A percentile compares a stretch with the other conserved stretches of the same genome.
Conservation (phyloP, 1,139 yeast genomes). For the Zygosaccharomyces sapae region DNA sequence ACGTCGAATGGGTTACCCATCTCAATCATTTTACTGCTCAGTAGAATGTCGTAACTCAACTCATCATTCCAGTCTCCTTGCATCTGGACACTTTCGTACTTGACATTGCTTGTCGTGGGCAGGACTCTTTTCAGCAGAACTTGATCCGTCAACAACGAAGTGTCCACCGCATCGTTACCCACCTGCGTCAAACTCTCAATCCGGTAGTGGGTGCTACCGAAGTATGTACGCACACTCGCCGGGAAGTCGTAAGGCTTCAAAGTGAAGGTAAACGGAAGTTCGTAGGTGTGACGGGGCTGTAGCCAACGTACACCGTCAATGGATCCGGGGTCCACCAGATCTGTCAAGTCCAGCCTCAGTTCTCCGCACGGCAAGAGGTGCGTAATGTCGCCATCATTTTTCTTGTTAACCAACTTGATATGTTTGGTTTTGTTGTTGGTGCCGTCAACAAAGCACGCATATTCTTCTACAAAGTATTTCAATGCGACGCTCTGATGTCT, state of each 20-base stretch:
- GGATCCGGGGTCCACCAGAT: background rate
- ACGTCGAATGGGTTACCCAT: slow-evolving; percentile 20
- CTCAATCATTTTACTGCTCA: slow-evolving; percentile 21
- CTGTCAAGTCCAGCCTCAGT: slow-evolving; percentile 8
- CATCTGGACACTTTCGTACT: slow-evolving; percentile 12
- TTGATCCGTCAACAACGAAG: slow-evolving; percentile 22
- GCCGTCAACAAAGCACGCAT: slow-evolving; percentile 13
- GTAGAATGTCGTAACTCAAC: slow-evolving; percentile 16
- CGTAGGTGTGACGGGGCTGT: slow-evolving; percentile 19
- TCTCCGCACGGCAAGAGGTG: slow-evolving; percentile 11
- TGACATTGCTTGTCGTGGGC: slow-evolving; percentile 13
- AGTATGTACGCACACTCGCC: slow-evolving; percentile 17
- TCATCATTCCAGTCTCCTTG: slow-evolving; percentile 16
- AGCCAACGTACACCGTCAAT: slow-evolving; percentile 6
- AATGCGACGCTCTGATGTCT: slow-evolving; percentile 12
- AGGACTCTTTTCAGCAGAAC: slow-evolving; percentile 21
- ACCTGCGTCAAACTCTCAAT: slow-evolving; percentile 22
- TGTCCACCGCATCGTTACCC: slow-evolving; percentile 14
- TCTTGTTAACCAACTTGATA: slow-evolving; percentile 10
- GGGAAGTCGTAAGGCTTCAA: slow-evolving; percentile 22
- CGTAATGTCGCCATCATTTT: slow-evolving; percentile 8
- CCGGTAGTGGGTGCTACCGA: slow-evolving; percentile 25
- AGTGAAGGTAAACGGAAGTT: slow-evolving; percentile 22
- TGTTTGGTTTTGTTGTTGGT: slow-evolving; percentile 4
- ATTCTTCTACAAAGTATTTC: slow-evolving; percentile 18